phyloP scores from a whole-genome alignment of 2,329 filamentous ascomycete species.

The Pseudogymnoascus verrucosus region DNA sequence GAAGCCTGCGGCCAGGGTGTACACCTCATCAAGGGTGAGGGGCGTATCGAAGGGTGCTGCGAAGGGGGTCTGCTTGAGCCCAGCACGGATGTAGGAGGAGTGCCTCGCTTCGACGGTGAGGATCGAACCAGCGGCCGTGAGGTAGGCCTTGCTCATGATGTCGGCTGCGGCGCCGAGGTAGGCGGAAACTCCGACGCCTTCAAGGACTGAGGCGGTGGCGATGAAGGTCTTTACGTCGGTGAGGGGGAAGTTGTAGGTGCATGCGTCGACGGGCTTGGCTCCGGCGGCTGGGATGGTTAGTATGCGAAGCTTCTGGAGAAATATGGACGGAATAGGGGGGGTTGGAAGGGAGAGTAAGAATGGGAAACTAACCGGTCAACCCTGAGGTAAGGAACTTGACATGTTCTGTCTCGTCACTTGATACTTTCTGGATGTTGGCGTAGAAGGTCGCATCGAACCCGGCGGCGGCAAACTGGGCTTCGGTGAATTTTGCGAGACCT shows the following conservation, averaged over 20 bases:
- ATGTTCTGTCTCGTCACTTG: conserved; percentile 47
- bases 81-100: conserved; percentile 50
- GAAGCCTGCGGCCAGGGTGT: conserved; percentile 56
- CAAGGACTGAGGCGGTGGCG: conserved; percentile 43
- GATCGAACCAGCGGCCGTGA: conserved; percentile 54
- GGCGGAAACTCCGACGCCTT: conserved; percentile 50
- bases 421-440: conserved; percentile 47
- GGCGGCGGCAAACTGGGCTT: conserved; percentile 42
- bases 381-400: conserved; percentile 46
- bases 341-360: conserved; percentile 24
- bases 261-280: conserved; percentile 42
- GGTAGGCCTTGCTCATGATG: conserved; percentile 48
- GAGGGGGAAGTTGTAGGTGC: conserved; percentile 48
- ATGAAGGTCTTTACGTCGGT: conserved; percentile 43
- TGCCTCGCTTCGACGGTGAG: conserved; percentile 59
- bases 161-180: conserved; percentile 55
- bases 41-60: conserved; percentile 53
- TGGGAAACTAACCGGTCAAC: conserved; percentile 21
- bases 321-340: not conserved
- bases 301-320: not conserved
- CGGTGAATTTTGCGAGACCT: conserved; percentile 49
- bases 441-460: conserved; percentile 47
- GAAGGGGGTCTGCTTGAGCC: conserved; percentile 42
- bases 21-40: conserved; percentile 50
- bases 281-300: conserved; percentile 31